Conservation (phyloP, 2,329 filamentous ascomycete species). For the Hirsutella minnesotensis region DNA sequence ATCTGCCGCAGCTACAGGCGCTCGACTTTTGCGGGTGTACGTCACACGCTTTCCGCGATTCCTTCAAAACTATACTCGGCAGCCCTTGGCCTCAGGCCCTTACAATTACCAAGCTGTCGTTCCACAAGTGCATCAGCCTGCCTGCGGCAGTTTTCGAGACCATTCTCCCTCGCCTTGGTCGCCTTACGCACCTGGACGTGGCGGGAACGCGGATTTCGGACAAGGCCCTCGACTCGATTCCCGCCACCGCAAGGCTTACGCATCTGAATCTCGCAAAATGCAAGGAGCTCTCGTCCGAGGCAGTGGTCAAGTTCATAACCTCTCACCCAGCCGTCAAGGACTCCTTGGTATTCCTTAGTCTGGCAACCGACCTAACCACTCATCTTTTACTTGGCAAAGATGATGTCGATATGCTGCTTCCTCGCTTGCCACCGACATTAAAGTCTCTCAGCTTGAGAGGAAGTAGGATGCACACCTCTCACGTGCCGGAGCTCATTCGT, state of each 20-base stretch:
- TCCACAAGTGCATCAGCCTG: constrained; percentile 69
- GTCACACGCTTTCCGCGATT: constrained; percentile 51
- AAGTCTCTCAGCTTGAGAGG: constrained; percentile 67
- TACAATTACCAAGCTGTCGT: constrained; percentile 53
- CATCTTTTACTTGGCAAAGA: constrained; percentile 58
- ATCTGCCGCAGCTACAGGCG: constrained; percentile 50
- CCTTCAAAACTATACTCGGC: constrained; percentile 47
- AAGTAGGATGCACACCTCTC: constrained; percentile 53
- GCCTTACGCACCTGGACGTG: constrained; percentile 69
- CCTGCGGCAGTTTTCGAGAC: constrained; percentile 54
- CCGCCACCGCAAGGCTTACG: constrained; percentile 57
- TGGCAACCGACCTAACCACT: constrained; percentile 59
- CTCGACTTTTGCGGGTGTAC: constrained; percentile 71
- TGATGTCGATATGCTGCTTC: constrained; percentile 54
- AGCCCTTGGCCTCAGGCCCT: constrained; percentile 41
- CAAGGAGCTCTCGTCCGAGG: constrained; percentile 52
- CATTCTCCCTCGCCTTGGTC: constrained; percentile 56
- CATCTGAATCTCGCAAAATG: constrained; percentile 73
- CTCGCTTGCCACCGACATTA: constrained; percentile 52
- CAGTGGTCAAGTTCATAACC: constrained; percentile 58
- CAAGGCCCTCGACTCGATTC: constrained; percentile 56
- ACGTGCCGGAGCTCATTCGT: constrained; percentile 51
- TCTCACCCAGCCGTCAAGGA: constrained; percentile 57
- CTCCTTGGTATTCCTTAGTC: constrained; percentile 57
- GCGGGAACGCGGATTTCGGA: constrained; percentile 67